Conservation (phyloP, 2,329 filamentous ascomycete species). For the Bipolaris cookei region DNA sequence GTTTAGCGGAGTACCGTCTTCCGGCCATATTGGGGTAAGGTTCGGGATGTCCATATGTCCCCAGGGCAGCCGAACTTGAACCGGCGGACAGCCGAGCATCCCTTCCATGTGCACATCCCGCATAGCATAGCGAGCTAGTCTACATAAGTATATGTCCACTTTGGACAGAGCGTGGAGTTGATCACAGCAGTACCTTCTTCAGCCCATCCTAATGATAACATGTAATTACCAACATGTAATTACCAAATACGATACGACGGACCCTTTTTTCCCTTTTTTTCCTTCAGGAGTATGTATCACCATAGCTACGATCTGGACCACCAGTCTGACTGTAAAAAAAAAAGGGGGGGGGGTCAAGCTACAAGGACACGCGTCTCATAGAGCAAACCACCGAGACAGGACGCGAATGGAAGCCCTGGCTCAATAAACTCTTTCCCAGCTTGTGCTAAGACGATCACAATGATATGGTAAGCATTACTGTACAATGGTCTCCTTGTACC, state of each 20-base stretch:
- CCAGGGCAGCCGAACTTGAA: no score
- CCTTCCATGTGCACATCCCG: background rate
- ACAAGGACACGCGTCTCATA: background rate
- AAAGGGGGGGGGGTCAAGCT: background rate
- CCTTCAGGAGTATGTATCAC: background rate
- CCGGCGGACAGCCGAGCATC: background rate
- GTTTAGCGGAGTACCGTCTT: background rate
- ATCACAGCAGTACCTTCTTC: no score
- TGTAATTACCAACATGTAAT: background rate
- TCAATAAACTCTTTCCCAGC: background rate
- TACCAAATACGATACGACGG: no score
- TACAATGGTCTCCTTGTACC: no score
- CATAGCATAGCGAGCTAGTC: background rate
- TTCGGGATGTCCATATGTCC: background rate
- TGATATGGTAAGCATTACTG: no score
- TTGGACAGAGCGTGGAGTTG: background rate
- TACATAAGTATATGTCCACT: background rate
- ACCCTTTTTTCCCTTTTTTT: background rate
- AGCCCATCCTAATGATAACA: background rate
- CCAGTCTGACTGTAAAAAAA: background rate
- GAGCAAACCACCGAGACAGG: background rate
- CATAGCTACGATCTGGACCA: background rate
- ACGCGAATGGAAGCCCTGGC: background rate
- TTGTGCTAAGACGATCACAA: no score
- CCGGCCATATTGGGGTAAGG: background rate